Conservation (phyloP, 2,329 filamentous ascomycete genomes). For the Xylariaceae sp. region DNA sequence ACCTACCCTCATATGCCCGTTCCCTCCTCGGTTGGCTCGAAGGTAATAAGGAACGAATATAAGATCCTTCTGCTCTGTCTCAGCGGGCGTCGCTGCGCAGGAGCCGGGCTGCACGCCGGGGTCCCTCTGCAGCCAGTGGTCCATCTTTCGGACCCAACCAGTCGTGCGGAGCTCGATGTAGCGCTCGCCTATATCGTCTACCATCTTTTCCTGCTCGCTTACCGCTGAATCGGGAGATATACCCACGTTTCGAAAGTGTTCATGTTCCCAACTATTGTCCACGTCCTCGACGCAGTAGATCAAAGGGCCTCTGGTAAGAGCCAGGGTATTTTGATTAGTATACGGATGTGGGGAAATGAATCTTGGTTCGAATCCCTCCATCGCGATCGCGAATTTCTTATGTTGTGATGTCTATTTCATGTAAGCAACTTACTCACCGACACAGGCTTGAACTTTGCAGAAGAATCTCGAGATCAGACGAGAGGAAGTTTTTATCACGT, state of each 20-base stretch:
- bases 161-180: slow-evolving; percentile 24
- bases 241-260: slow-evolving; percentile 49
- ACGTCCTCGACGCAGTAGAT: slow-evolving; percentile 58
- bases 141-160: slow-evolving; percentile 22
- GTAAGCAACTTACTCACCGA: no score
- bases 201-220: slow-evolving; percentile 16
- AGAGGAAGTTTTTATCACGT: no score
- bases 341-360: slow-evolving; percentile 51
- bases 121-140: slow-evolving; percentile 12
- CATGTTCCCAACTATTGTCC: slow-evolving; percentile 51
- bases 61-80: slow-evolving; percentile 28
- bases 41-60: slow-evolving; percentile 53
- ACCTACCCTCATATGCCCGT: slow-evolving; percentile 49
- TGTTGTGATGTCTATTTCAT: slow-evolving; percentile 32
- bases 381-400: slow-evolving; percentile 38
- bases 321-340: slow-evolving; percentile 50
- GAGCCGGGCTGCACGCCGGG: slow-evolving; percentile 17
- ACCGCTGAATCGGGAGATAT: slow-evolving; percentile 19
- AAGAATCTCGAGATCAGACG: no score
- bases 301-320: slow-evolving; percentile 52
- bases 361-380: slow-evolving; percentile 42
- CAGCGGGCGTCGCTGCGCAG: slow-evolving; percentile 12
- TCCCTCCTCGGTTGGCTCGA: slow-evolving; percentile 49
- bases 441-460: no score
- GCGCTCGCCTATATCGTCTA: slow-evolving; percentile 19